Percentiles rank a stretch among this genome's conserved stretches.
These are phyloP conservation scores for Echinosophora koreensis DNA, from an alignment of 306 rosid genomes.

Conservation along the genomic window DNA sequence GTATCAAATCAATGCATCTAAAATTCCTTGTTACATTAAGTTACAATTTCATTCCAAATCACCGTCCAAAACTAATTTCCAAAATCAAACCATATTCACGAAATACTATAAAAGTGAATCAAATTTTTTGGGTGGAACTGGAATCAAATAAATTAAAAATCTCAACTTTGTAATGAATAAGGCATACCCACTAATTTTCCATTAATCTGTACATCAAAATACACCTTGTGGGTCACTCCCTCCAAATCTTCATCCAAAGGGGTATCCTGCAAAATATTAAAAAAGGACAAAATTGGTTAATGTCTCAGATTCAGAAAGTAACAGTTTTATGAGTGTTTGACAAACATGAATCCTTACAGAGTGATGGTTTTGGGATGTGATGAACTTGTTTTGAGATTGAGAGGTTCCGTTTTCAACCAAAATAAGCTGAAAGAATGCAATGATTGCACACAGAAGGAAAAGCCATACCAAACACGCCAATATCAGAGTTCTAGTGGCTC, in stretches of 20 bases:
- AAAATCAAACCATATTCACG: background rate
- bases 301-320: background rate
- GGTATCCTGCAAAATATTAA: slow-evolving; percentile 42
- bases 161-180: slow-evolving; percentile 20
- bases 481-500: slow-evolving; percentile 41
- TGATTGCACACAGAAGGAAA: slow-evolving; percentile 55
- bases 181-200: slow-evolving; percentile 52
- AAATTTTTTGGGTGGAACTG: background rate
- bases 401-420: slow-evolving; percentile 48
- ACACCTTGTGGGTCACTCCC: slow-evolving; percentile 55
- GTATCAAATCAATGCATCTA: slow-evolving; percentile 16
- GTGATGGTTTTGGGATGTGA: background rate
- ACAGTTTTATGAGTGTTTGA: background rate
- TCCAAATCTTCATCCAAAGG: slow-evolving; percentile 48
- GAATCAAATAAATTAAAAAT: slow-evolving; percentile 5
- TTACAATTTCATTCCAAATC: slow-evolving; percentile 25
- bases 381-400: background rate
- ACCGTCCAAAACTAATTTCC: slow-evolving; percentile 15
- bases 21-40: slow-evolving; percentile 25
- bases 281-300: slow-evolving; percentile 32
- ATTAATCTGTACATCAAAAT: slow-evolving; percentile 52
- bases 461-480: slow-evolving; percentile 40
- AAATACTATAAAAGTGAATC: background rate
- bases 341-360: slow-evolving; percentile 32
- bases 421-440: slow-evolving; percentile 57